phyloP scores from a whole-genome alignment of 768 basidiomycete genomes.

The Rhodotorula paludigena region DNA sequence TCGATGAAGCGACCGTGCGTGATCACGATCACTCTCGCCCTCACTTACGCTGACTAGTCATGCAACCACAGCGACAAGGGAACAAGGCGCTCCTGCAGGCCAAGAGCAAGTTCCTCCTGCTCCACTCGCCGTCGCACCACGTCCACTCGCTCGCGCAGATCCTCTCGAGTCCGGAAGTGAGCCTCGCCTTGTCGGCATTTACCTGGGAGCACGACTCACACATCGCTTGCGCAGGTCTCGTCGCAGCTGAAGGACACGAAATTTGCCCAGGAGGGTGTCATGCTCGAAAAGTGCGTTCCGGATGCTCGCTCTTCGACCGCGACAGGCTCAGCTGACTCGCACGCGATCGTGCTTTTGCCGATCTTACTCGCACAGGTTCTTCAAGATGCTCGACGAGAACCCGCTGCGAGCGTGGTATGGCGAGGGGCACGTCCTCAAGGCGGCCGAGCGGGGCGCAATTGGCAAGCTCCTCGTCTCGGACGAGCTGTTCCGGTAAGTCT shows the following conservation, averaged over 20 bases:
- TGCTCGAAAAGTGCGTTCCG: conserved; percentile 69
- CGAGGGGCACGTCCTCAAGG: conserved; percentile 84
- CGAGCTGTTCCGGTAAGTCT: conserved; percentile 73
- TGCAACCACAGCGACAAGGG: conserved; percentile 53
- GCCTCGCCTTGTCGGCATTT: conserved; percentile 12
- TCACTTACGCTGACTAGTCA: rapidly evolving
- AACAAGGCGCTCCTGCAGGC: conserved; percentile 78
- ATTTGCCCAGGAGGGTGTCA: conserved; percentile 86
- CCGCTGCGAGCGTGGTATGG: conserved; percentile 99
- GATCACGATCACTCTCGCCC: no score
- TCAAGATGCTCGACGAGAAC: conserved; percentile 92
- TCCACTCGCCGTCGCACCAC: conserved; percentile 87
- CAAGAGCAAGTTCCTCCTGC: conserved; percentile 77
- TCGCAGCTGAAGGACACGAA: conserved; percentile 85
- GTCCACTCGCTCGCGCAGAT: conserved; percentile 94
- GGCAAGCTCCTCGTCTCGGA: conserved; percentile 93
- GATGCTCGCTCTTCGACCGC: background rate
- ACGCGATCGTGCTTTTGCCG: background rate
- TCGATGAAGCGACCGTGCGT: conserved; percentile 63
- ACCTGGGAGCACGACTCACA: conserved; percentile 6
- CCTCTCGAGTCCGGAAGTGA: conserved; percentile 85
- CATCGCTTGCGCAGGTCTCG: conserved; percentile 54
- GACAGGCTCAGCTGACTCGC: background rate
- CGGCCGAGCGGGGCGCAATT: conserved; percentile 86
- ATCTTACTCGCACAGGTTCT: conserved; percentile 61